Evolutionary conservation across 2,329 filamentous ascomycete genomes (phyloP).

Genomic region (Colletotrichum tabaci): DNA sequence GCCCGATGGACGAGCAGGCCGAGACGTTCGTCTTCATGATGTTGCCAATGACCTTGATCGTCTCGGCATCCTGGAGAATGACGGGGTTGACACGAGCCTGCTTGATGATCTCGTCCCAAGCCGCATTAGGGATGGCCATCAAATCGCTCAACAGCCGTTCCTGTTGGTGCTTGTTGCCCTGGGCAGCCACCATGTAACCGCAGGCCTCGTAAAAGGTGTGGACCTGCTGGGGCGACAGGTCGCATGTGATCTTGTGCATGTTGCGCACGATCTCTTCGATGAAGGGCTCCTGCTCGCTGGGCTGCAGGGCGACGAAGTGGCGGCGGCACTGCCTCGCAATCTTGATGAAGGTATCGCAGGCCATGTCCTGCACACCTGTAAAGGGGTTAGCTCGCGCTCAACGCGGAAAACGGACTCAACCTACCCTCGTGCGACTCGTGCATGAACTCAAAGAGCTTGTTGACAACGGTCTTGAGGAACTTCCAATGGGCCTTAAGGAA

Average conservation of each 20-base stretch:
- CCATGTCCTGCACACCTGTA: slow-evolving; percentile 96
- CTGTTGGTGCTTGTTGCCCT: slow-evolving; percentile 94
- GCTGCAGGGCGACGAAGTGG: slow-evolving; percentile 96
- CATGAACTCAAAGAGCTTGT: slow-evolving; percentile 99
- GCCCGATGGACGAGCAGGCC: slow-evolving; percentile 95
- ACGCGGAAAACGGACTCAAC: slow-evolving; percentile 47
- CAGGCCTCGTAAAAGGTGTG: slow-evolving; percentile 99
- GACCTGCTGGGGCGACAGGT: slow-evolving; percentile 95
- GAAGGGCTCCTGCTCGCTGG: slow-evolving; percentile 94
- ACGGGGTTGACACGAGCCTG: slow-evolving; percentile 87
- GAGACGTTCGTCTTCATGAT: slow-evolving; percentile 99
- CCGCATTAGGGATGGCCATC: slow-evolving; percentile 93
- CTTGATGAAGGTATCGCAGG: slow-evolving; percentile 99
- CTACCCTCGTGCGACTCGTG: slow-evolving; percentile 97
- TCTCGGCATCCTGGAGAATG: slow-evolving; percentile 91
- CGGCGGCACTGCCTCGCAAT: slow-evolving; percentile 98
- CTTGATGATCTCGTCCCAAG: slow-evolving; percentile 96
- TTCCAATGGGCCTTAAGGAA: slow-evolving; percentile 99
- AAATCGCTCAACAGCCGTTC: slow-evolving; percentile 92
- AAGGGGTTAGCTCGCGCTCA: background rate
- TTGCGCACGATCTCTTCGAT: slow-evolving; percentile 98
- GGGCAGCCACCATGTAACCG: slow-evolving; percentile 98
- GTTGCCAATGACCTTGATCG: slow-evolving; percentile 98
- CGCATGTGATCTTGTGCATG: slow-evolving; percentile 95
- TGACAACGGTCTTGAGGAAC: slow-evolving; percentile 99